Evolutionary conservation across 225 moss, liverwort and hornwort species (phyloP).

Genomic region (Bryoerythrophyllum caledonicum): DNA sequence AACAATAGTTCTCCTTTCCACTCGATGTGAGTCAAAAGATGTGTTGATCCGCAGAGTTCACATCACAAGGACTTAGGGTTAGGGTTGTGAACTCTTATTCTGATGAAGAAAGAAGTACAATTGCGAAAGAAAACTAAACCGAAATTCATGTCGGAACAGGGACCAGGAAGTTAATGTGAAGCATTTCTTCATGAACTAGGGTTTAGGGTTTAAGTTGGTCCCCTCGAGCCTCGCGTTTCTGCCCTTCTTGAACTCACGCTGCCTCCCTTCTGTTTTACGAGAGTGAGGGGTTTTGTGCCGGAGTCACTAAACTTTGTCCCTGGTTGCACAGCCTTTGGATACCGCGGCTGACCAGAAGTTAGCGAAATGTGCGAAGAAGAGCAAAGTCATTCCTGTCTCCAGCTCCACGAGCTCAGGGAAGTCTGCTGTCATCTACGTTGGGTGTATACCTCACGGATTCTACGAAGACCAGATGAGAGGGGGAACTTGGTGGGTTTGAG

Average conservation of each 20-base stretch:
- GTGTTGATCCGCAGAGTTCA: not conserved
- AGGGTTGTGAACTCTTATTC: not conserved
- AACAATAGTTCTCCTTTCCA: not conserved
- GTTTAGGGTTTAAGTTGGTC: too few species aligned
- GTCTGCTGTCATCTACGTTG: conserved; percentile 82
- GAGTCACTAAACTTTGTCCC: not conserved
- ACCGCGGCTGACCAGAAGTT: conserved; percentile 29
- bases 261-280: not conserved
- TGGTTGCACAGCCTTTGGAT: conserved; percentile 48
- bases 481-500: too few species aligned
- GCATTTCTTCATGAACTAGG: too few species aligned
- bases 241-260: conserved; percentile 29
- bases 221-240: conserved; percentile 45
- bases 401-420: conserved; percentile 30
- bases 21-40: too few species aligned
- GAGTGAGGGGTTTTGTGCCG: not conserved
- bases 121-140: not conserved
- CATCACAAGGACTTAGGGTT: not conserved
- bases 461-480: conserved; percentile 96
- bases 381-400: conserved; percentile 23
- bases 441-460: conserved; percentile 96
- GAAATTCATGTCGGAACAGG: not conserved
- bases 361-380: conserved; percentile 41
- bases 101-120: not conserved
- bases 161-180: not conserved